Base-by-base conservation (phyloP, 2,329 filamentous ascomycete genomes). In the Chrysoporthe deuterocubensis region DNA sequence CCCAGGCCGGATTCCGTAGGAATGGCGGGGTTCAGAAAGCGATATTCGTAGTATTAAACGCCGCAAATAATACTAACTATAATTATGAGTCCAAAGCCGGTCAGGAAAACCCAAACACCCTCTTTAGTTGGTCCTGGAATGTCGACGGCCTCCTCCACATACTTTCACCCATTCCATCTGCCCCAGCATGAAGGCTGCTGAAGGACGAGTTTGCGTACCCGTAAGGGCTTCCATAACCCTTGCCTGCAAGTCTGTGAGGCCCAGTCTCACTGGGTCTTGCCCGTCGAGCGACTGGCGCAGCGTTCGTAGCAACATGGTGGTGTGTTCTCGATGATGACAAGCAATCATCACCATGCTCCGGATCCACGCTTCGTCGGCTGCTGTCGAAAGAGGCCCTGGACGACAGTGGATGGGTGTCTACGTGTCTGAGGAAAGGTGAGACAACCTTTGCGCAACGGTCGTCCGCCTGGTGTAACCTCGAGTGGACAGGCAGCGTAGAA, bases 61-160 rank as follows among this genome's bases (percentile, higher is more conserved):
- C 2, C 6, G 14, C 2, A 50, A 21, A 21, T n/a, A 4, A 50
- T 21, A 32, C 48, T 52, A 13, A 32, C 11, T 2, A 52, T 2
- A 32, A 58, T 40, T 16, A 37, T 58, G 54, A 40, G 8, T 4
- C 32, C n/a, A 40, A 16, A n/a, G 2, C 26, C 26, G 26, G 43
- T 63, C 21, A 68, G 2, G 21, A 63, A 46, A 70, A 68, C 14
- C 66, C 68, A 46, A 70, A 64, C 16, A 68, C 66, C 60, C 52
- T 68, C 59, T 68, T 70, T 40, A 70, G 9, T 34, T 70, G 66
- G 26, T 68, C 58, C 40, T 68, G 68, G 32, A 70, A 68, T 21
- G 59, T 64, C 7, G 62, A 43, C 3, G 54, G 43, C 6, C 56
- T n/a, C 16, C 32, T 50, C 18, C 43, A 43, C 14, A 21, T 18